These are phyloP conservation scores for Phalaenopsis hybrid DNA, from an alignment of 116 monocot species.

Conservation along the genomic window DNA sequence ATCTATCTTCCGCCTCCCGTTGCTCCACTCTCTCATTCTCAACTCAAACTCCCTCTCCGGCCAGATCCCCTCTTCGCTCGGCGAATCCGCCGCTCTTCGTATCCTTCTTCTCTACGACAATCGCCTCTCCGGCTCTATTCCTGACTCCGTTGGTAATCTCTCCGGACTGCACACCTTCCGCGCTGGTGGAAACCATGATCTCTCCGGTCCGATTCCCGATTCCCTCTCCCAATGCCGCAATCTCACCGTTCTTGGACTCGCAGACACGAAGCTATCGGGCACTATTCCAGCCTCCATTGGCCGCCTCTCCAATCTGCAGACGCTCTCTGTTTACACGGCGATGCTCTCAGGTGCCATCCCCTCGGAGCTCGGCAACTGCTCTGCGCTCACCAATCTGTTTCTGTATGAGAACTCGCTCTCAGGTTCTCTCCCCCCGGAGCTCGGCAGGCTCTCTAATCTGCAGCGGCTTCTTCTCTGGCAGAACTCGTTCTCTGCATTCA, in stretches of 20 bases:
- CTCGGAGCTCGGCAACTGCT: conserved; percentile 64
- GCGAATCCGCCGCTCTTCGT: conserved; percentile 16
- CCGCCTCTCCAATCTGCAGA: conserved; percentile 46
- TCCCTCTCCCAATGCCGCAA: conserved; percentile 44
- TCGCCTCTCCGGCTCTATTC: conserved; percentile 52
- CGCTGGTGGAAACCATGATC: conserved; percentile 68
- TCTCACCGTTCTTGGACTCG: conserved; percentile 64
- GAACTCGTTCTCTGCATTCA: conserved; percentile 61
- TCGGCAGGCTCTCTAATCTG: conserved; percentile 52
- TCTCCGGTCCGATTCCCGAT: conserved; percentile 59
- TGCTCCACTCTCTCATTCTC: conserved; percentile 25
- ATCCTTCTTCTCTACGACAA: conserved; percentile 71
- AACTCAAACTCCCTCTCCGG: conserved; percentile 75
- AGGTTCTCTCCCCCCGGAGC: conserved; percentile 51
- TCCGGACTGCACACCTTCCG: conserved; percentile 52
- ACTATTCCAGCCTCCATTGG: conserved; percentile 56
- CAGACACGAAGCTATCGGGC: conserved; percentile 82
- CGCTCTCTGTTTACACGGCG: conserved; percentile 71
- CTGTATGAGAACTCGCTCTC: conserved; percentile 85
- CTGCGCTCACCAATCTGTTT: conserved; percentile 51
- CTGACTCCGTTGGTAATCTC: conserved; percentile 49
- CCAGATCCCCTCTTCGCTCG: conserved; percentile 34
- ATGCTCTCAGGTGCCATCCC: conserved; percentile 76
- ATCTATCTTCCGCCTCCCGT: conserved; percentile 20
- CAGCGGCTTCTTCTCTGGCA: conserved; percentile 79